Evolutionary conservation across 2,329 filamentous ascomycete genomes (phyloP).

Genomic region (Cercospora sesami): DNA sequence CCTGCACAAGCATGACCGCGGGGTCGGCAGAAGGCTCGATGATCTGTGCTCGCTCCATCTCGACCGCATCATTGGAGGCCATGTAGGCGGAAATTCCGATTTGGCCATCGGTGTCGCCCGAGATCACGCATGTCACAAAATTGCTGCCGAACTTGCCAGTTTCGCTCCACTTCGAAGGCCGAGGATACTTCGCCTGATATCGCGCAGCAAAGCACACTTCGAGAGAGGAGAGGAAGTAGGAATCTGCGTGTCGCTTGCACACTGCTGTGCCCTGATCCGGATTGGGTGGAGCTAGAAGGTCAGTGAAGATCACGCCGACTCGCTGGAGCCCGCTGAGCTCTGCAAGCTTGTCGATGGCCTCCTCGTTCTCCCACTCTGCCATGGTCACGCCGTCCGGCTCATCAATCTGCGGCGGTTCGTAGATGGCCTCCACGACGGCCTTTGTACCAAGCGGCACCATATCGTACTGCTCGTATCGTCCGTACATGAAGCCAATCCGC

Average conservation of each 20-base stretch:
- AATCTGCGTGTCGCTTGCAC: slow-evolving; percentile 94
- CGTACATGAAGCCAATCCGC: slow-evolving; percentile 86
- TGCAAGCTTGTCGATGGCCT: slow-evolving; percentile 77
- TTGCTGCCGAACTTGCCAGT: slow-evolving; percentile 91
- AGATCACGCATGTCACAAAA: slow-evolving; percentile 94
- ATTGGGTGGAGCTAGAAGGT: slow-evolving; percentile 69
- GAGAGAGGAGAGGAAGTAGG: slow-evolving; percentile 88
- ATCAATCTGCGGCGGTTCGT: slow-evolving; percentile 88
- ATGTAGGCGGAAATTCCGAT: slow-evolving; percentile 92
- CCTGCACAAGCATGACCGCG: slow-evolving; percentile 88
- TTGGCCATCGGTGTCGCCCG: slow-evolving; percentile 84
- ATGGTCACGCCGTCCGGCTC: slow-evolving; percentile 87
- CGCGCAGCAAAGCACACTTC: slow-evolving; percentile 88
- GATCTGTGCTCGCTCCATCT: slow-evolving; percentile 95
- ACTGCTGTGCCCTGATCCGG: slow-evolving; percentile 81
- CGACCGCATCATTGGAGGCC: slow-evolving; percentile 89
- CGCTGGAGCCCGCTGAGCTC: slow-evolving; percentile 80
- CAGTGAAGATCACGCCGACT: slow-evolving; percentile 92
- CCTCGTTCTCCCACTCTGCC: slow-evolving; percentile 80
- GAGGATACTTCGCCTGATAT: slow-evolving; percentile 83
- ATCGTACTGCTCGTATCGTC: slow-evolving; percentile 83
- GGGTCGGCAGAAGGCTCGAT: slow-evolving; percentile 94
- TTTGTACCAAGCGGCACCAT: slow-evolving; percentile 94
- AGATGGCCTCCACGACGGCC: slow-evolving; percentile 94
- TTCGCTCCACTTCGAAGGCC: slow-evolving; percentile 94